phyloP scores from a whole-genome alignment of 176 grass and related monocot species.

The Eleusine coracana region DNA sequence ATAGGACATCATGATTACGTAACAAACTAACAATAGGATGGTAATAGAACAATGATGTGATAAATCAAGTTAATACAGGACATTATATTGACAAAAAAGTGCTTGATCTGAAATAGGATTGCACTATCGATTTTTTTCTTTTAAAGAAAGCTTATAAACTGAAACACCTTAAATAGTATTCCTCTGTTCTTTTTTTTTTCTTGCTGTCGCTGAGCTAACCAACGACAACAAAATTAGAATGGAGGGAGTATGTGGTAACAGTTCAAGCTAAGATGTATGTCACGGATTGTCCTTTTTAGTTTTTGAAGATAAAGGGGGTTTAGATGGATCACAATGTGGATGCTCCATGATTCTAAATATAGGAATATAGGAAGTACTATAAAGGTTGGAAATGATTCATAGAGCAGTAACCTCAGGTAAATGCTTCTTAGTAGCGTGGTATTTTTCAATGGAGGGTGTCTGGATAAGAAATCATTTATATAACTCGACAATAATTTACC shows the following conservation, averaged over 20 bases:
- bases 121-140: not conserved
- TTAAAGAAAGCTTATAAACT: not conserved
- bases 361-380: not conserved
- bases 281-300: no score
- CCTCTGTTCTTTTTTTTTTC: no score
- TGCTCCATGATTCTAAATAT: not conserved
- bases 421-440: not conserved
- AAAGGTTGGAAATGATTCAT: not conserved
- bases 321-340: no score
- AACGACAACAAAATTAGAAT: no score
- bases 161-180: not conserved
- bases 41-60: not conserved
- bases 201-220: no score
- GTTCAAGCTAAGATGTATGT: not conserved
- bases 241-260: not conserved
- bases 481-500: not conserved
- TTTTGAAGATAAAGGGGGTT: no score
- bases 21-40: not conserved
- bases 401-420: not conserved
- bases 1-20: not conserved
- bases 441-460: not conserved
- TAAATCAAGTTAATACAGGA: not conserved
- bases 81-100: no score
- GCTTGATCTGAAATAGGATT: not conserved
- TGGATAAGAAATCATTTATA: not conserved